Conservation (phyloP, 2,329 filamentous ascomycete genomes). For the Phoma sp. region DNA sequence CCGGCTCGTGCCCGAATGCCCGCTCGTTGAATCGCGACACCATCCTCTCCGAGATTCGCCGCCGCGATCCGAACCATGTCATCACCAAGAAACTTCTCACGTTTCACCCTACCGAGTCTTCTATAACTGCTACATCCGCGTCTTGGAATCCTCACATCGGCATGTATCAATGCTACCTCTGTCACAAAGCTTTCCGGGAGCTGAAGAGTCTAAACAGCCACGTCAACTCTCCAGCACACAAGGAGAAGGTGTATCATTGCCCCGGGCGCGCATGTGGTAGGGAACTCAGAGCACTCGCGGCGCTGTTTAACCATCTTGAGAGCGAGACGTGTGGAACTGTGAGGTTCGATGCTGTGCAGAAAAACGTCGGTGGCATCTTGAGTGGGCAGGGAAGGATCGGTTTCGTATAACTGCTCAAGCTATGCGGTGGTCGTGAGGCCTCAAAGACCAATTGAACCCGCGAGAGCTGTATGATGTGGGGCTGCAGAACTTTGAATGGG, state of each 20-base stretch:
- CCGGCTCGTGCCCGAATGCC: slow-evolving; percentile 56
- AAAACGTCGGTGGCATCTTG: neutral
- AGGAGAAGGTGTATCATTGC: slow-evolving; percentile 56
- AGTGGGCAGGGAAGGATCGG: neutral
- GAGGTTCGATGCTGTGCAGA: slow-evolving; percentile 48
- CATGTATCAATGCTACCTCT: slow-evolving; percentile 62
- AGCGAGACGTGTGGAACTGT: slow-evolving; percentile 51
- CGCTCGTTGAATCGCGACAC: slow-evolving; percentile 55
- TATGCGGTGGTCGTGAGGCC: neutral
- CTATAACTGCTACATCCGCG: slow-evolving; percentile 49
- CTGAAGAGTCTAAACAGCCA: slow-evolving; percentile 57
- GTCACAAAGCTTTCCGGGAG: slow-evolving; percentile 53
- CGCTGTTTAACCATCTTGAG: slow-evolving; percentile 55
- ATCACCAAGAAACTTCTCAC: slow-evolving; percentile 16
- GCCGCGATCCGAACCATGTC: slow-evolving; percentile 50
- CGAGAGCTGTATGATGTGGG: no score
- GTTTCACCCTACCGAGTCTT: neutral
- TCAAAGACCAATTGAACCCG: neutral
- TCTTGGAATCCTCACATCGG: slow-evolving; percentile 54
- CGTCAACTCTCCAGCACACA: slow-evolving; percentile 60
- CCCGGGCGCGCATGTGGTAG: slow-evolving; percentile 50
- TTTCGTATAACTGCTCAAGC: neutral
- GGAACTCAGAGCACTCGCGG: slow-evolving; percentile 50
- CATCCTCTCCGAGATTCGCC: slow-evolving; percentile 56
- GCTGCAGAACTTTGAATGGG: no score